Conservation (phyloP, 345 rosid species). For the Aegle marmelos region DNA sequence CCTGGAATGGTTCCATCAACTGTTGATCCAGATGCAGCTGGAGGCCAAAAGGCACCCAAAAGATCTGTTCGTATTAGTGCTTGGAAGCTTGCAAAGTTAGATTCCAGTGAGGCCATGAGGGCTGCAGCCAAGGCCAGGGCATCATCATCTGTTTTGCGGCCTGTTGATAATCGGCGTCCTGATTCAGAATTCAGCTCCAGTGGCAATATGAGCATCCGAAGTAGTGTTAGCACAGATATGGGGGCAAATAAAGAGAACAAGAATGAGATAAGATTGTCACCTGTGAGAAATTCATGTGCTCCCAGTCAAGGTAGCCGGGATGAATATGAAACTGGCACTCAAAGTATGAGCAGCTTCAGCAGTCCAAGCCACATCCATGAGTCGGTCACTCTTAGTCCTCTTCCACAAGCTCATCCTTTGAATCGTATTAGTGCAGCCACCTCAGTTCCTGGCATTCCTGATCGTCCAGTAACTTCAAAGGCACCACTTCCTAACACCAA, state of each 20-base stretch:
- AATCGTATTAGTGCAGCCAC: conserved; percentile 37
- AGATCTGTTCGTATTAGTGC: conserved; percentile 76
- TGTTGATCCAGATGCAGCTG: conserved; percentile 89
- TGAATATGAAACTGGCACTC: conserved; percentile 85
- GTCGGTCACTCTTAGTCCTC: conserved; percentile 76
- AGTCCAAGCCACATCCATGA: conserved; percentile 88
- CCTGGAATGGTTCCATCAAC: conserved; percentile 98
- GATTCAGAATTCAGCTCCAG: conserved; percentile 84
- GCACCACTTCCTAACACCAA: conserved; percentile 32
- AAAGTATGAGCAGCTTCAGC: conserved; percentile 81
- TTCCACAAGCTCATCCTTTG: conserved; percentile 57
- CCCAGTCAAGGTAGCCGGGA: conserved; percentile 92
- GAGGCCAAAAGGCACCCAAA: conserved; percentile 59
- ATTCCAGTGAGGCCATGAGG: conserved; percentile 73
- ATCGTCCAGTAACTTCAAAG: conserved; percentile 39
- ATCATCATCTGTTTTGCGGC: conserved; percentile 84
- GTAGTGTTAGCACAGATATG: conserved; percentile 78
- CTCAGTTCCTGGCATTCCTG: conserved; percentile 42
- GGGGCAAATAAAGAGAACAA: conserved; percentile 57
- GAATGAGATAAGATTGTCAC: conserved; percentile 52
- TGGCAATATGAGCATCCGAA: conserved; percentile 70
- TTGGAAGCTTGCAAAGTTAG: conserved; percentile 91
- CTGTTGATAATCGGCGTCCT: conserved; percentile 56
- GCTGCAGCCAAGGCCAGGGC: conserved; percentile 99
- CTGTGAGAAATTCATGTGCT: conserved; percentile 58